A percentile compares a stretch with the other conserved stretches of the same genome.
Evolutionary conservation across 1,284 basidiomycete species (phyloP).

Genomic region (Rhodotorula glutinis): DNA sequence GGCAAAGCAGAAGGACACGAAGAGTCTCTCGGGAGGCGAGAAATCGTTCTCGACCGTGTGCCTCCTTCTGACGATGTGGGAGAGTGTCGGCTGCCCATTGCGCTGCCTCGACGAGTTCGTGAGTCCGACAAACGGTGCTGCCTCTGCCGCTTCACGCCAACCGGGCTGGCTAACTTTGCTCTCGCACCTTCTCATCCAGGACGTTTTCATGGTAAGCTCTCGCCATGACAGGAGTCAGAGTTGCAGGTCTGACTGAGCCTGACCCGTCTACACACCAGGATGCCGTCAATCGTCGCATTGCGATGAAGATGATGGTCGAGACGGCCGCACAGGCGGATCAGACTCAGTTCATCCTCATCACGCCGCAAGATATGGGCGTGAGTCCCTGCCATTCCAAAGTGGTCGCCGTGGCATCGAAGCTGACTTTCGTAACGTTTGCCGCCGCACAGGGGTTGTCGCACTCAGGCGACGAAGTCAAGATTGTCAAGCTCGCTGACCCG

Average conservation of each 20-base stretch:
- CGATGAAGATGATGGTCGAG: constrained; percentile 60
- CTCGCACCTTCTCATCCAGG: constrained; percentile 6
- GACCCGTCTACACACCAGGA: constrained; percentile 45
- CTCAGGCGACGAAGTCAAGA: constrained; percentile 30
- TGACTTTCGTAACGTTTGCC: background rate
- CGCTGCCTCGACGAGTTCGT: constrained; percentile 75
- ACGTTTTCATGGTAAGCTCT: constrained; percentile 35
- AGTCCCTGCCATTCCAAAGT: background rate
- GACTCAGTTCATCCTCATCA: constrained; percentile 89
- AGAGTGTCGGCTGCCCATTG: constrained; percentile 87
- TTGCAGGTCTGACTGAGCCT: too few relatives aligned
- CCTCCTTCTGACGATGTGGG: constrained; percentile 88
- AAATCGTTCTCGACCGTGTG: constrained; percentile 97
- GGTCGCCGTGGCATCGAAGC: background rate
- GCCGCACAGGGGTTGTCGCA: constrained; percentile 11
- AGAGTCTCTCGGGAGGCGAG: constrained; percentile 81
- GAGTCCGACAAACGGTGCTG: constrained; percentile 8
- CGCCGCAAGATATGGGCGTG: constrained; percentile 56
- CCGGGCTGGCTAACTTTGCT: background rate
- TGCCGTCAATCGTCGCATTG: constrained; percentile 49
- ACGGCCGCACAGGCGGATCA: constrained; percentile 76
- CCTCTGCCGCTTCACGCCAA: too few relatives aligned
- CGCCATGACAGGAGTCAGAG: too few relatives aligned
- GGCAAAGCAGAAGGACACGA: constrained; percentile 70
- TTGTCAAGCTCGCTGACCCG: constrained; percentile 35